These are phyloP conservation scores for Ceratocystis huliohia DNA, from an alignment of 2,329 filamentous ascomycete genomes.

Conservation along the genomic window DNA sequence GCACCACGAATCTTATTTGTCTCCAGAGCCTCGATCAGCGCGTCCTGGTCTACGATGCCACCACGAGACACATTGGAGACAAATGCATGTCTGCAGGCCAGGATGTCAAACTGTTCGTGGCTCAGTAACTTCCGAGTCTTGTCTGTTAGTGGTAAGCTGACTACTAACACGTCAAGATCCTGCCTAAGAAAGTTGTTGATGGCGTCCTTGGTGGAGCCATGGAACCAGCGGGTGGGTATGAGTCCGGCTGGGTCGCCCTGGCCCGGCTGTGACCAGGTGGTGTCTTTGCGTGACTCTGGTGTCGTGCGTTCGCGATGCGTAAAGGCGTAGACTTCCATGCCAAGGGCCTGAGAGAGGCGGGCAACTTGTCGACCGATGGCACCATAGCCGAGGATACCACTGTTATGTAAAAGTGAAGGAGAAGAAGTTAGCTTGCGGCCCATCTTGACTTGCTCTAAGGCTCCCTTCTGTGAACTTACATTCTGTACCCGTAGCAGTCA, in stretches of 20 bases:
- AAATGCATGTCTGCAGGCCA: constrained; percentile 40
- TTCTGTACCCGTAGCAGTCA: constrained; percentile 37
- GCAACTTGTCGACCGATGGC: constrained; percentile 42
- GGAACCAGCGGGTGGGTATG: constrained; percentile 41
- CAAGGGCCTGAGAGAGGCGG: constrained; percentile 49
- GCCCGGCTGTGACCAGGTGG: constrained; percentile 53
- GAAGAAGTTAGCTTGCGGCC: background rate
- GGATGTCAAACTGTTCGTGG: constrained; percentile 36
- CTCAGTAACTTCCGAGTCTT: constrained; percentile 40
- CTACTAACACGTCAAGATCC: constrained; percentile 40
- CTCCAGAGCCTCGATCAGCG: constrained; percentile 49
- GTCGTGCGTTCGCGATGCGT: constrained; percentile 58
- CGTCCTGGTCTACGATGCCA: constrained; percentile 37
- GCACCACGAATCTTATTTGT: constrained; percentile 43
- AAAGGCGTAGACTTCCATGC: constrained; percentile 62
- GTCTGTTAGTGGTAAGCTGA: constrained; percentile 40
- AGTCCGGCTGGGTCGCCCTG: constrained; percentile 43
- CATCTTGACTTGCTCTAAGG: background rate
- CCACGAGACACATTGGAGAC: constrained; percentile 61
- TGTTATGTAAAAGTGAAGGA: constrained; percentile 25
- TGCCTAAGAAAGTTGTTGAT: constrained; percentile 40
- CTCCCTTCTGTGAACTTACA: constrained; percentile 30
- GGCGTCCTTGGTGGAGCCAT: constrained; percentile 32
- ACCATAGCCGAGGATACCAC: constrained; percentile 43
- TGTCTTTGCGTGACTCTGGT: constrained; percentile 49